Evolutionary conservation across 345 rosid genomes (phyloP).

Genomic region (Murraya paniculata): DNA sequence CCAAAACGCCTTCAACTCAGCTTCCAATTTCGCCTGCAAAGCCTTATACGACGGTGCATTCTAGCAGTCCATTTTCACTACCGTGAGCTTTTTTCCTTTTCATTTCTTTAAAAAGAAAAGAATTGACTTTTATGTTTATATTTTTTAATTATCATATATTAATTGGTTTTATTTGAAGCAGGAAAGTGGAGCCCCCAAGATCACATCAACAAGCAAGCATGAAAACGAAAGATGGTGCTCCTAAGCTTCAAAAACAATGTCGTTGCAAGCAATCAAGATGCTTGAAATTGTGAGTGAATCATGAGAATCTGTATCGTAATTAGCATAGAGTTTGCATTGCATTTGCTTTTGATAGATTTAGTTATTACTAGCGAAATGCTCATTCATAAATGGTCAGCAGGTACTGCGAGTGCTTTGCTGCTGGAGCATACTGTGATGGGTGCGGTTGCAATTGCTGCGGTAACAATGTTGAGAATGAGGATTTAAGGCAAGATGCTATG

Average conservation of each 20-base stretch:
- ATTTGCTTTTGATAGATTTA: constrained; percentile 6
- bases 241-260: constrained; percentile 38
- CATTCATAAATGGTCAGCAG: constrained; percentile 28
- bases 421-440: constrained; percentile 48
- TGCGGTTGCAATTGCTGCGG: constrained; percentile 46
- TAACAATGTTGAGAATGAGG: constrained; percentile 39
- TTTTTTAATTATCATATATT: not conserved
- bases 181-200: constrained; percentile 29
- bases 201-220: constrained; percentile 11
- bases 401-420: constrained; percentile 59
- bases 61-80: constrained; percentile 9
- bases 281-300: constrained; percentile 47
- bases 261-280: constrained; percentile 53
- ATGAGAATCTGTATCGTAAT: not conserved
- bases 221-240: constrained; percentile 18
- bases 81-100: constrained; percentile 15
- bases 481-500: constrained; percentile 29
- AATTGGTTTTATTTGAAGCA: constrained; percentile 11
- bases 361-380: not conserved
- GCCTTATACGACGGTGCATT: not conserved
- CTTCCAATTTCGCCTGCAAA: not conserved
- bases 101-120: not conserved
- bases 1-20: constrained; percentile 12
- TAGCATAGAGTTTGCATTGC: not conserved
- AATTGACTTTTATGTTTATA: not conserved